Percentiles rank a stretch among this genome's conserved stretches.
Conservation (phyloP, 495 filamentous ascomycete genomes). For the Penicillium samsonianum region DNA sequence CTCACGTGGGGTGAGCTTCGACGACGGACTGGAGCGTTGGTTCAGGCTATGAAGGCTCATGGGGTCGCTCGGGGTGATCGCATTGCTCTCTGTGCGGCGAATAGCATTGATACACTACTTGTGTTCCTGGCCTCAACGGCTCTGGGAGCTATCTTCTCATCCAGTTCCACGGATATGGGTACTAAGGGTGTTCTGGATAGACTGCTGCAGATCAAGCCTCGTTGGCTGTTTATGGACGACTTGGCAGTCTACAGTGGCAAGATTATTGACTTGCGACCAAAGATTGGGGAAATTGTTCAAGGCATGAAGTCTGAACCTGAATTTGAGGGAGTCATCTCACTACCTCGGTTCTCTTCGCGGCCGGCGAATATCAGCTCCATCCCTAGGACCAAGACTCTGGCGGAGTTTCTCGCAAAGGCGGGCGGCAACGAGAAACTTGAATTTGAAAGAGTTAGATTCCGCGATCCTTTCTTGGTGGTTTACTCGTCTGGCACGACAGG, state of each 20-base stretch:
- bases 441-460: constrained; percentile 55
- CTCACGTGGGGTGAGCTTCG: constrained; percentile 67
- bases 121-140: constrained; percentile 65
- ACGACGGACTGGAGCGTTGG: constrained; percentile 52
- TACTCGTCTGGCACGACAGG: constrained; percentile 79
- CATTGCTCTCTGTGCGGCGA: constrained; percentile 68
- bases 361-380: constrained; percentile 60
- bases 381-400: constrained; percentile 53
- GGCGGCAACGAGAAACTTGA: constrained; percentile 39
- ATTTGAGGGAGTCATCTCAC: constrained; percentile 64
- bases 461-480: constrained; percentile 70
- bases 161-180: constrained; percentile 77
- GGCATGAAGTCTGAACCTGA: constrained; percentile 60
- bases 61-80: constrained; percentile 71
- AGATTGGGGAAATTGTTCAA: constrained; percentile 65
- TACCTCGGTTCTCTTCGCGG: constrained; percentile 59
- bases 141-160: constrained; percentile 71
- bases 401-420: constrained; percentile 51
- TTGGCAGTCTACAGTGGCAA: constrained; percentile 77
- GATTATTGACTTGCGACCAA: constrained; percentile 65
- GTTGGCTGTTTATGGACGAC: constrained; percentile 78
- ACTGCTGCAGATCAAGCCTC: constrained; percentile 68
- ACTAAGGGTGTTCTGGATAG: constrained; percentile 74
- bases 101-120: constrained; percentile 69
- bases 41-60: constrained; percentile 60